Conservation (phyloP, 148 eudicot species). For the Spergularia bocconei region DNA sequence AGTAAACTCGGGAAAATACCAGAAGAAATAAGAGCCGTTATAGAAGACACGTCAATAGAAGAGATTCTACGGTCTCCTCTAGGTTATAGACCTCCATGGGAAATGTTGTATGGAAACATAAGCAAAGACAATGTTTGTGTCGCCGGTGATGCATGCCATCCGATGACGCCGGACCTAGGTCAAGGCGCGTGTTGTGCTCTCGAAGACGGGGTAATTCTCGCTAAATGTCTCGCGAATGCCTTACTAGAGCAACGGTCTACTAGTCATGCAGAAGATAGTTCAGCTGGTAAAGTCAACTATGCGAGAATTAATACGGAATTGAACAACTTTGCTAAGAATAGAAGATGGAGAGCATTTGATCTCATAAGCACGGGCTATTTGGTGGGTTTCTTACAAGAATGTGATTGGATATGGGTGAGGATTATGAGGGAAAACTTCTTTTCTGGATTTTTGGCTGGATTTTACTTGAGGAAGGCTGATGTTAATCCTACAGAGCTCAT, state of each 20-base stretch:
- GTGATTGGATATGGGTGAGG: constrained; percentile 32
- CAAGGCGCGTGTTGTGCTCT: constrained; percentile 61
- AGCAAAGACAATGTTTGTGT: constrained; percentile 62
- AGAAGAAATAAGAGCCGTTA: constrained; percentile 28
- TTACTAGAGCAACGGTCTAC: constrained; percentile 1
- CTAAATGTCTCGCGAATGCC: constrained; percentile 40
- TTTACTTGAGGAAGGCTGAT: constrained; percentile 38
- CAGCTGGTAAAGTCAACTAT: constrained; percentile 15
- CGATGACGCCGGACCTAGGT: constrained; percentile 68
- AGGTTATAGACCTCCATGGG: constrained; percentile 46
- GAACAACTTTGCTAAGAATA: constrained; percentile 34
- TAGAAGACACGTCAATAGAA: constrained; percentile 36
- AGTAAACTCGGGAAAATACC: constrained; percentile 50
- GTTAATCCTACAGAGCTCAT: constrained; percentile 41
- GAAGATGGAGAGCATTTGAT: constrained; percentile 52
- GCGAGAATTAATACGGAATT: constrained; percentile 35
- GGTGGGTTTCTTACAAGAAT: constrained; percentile 41
- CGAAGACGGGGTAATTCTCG: constrained; percentile 53
- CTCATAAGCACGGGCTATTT: constrained; percentile 40
- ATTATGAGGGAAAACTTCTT: constrained; percentile 44
- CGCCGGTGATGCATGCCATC: constrained; percentile 59
- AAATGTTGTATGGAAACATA: constrained; percentile 40
- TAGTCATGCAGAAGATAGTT: not conserved
- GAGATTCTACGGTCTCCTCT: constrained; percentile 35
- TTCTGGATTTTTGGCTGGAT: constrained; percentile 31